Percentiles rank a stretch among this genome's conserved stretches.
These are phyloP conservation scores for Vigna unguiculata DNA, from an alignment of 306 rosid genomes.

Conservation along the genomic window DNA sequence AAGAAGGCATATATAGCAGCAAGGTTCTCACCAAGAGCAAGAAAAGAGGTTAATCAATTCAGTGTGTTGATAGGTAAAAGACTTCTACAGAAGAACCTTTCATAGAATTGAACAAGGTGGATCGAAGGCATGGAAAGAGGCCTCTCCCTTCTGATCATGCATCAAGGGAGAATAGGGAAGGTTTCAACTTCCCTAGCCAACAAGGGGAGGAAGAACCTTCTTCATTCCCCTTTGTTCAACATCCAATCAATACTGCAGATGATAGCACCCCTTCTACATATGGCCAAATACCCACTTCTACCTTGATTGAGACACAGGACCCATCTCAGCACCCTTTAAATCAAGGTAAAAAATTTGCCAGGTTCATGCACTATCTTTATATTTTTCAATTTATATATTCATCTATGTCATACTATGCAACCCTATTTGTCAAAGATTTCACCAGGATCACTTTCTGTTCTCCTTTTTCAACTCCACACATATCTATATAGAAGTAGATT, in stretches of 20 bases:
- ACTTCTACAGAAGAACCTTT: constrained; percentile 10
- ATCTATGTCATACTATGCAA: neutral
- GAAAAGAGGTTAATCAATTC: neutral
- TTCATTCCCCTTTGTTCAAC: constrained; percentile 3
- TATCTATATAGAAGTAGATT: neutral
- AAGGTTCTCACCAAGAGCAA: constrained; percentile 15
- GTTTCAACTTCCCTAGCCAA: constrained; percentile 35
- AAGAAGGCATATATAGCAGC: constrained; percentile 9
- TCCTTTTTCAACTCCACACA: neutral
- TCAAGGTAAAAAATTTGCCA: constrained; percentile 36
- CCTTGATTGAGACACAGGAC: constrained; percentile 40
- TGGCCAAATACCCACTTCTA: constrained; percentile 25
- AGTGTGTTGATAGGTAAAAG: neutral
- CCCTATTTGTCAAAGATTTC: neutral
- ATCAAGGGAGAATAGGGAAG: constrained; percentile 48
- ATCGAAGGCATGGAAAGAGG: constrained; percentile 59
- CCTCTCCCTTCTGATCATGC: constrained; percentile 52
- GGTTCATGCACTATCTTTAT: neutral
- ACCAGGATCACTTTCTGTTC: neutral
- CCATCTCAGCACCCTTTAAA: constrained; percentile 36
- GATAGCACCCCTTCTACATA: constrained; percentile 10
- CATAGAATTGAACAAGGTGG: constrained; percentile 48
- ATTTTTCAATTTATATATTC: neutral
- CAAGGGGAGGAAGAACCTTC: constrained; percentile 44
- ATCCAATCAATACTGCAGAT: constrained; percentile 23